Evolutionary conservation across 164 flowering plant species (phyloP).

Genomic region (Aristolochia californica): DNA sequence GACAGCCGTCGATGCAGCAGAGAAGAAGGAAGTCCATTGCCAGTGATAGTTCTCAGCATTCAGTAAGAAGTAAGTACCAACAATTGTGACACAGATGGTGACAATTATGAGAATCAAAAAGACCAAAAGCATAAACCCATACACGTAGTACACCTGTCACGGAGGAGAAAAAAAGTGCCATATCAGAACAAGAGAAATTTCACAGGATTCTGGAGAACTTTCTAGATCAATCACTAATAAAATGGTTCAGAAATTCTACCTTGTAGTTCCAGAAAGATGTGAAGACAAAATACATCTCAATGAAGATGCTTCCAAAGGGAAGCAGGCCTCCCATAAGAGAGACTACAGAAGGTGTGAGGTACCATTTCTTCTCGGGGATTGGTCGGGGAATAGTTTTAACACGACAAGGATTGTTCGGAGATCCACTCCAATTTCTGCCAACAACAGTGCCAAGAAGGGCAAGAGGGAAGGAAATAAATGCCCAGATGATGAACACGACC

Average conservation of each 20-base stretch:
- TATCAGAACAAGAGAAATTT: not conserved
- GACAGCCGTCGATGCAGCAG: conserved; percentile 96
- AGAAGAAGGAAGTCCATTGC: conserved; percentile 99
- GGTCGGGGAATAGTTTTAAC: conserved; percentile 99
- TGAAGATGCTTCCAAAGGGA: conserved; percentile 97
- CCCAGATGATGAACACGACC: conserved; percentile 93
- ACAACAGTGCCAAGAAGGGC: conserved; percentile 98
- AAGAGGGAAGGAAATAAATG: conserved; percentile 88
- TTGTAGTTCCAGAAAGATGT: conserved; percentile 99
- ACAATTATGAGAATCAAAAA: conserved; percentile 89
- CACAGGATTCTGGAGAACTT: not conserved
- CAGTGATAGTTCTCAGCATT: conserved; percentile 99
- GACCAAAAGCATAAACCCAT: conserved; percentile 95
- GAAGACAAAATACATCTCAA: conserved; percentile 98
- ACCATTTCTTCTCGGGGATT: conserved; percentile 99
- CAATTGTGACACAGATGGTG: conserved; percentile 94
- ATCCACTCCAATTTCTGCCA: conserved; percentile 98
- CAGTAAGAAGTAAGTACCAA: conserved; percentile 89
- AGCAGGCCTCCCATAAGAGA: conserved; percentile 97
- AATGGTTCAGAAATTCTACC: conserved; percentile 26
- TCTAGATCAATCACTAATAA: not conserved
- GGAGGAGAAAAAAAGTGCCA: not conserved
- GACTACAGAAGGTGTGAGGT: conserved; percentile 87
- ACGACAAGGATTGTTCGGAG: conserved; percentile 98
- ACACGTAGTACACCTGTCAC: conserved; percentile 91